Evolutionary conservation across 2,329 filamentous ascomycete genomes (phyloP).

Genomic region (Alternaria sp.): DNA sequence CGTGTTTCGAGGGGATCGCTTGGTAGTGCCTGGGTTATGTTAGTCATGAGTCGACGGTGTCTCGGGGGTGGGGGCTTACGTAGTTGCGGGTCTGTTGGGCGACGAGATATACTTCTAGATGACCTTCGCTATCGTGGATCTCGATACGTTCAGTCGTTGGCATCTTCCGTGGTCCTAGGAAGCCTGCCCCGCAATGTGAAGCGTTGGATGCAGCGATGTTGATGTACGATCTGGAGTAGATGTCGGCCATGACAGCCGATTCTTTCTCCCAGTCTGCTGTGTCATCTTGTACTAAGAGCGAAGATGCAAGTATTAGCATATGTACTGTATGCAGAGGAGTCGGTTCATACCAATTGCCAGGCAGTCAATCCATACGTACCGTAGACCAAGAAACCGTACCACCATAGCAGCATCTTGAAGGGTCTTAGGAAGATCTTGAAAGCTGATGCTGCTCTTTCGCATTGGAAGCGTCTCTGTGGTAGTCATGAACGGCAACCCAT

Average conservation of each 20-base stretch:
- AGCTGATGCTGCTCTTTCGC: conserved; percentile 4
- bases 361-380: conserved; percentile 11
- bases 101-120: background rate
- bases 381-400: background rate
- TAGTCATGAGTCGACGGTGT: background rate
- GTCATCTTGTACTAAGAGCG: conserved; percentile 8
- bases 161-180: conserved; percentile 1
- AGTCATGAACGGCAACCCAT: conserved; percentile 5
- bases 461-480: background rate
- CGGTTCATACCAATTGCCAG: background rate
- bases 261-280: conserved; percentile 12
- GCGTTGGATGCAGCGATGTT: conserved; percentile 6
- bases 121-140: background rate
- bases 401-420: conserved; percentile 10
- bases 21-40: background rate
- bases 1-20: background rate
- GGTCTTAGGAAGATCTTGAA: conserved; percentile 1
- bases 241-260: conserved; percentile 9
- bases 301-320: background rate
- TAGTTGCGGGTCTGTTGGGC: background rate
- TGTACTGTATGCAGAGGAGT: background rate
- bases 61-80: background rate
- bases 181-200: conserved; percentile 8
- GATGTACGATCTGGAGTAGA: conserved; percentile 2
- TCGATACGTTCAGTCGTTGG: background rate